Evolutionary conservation across 2,329 filamentous ascomycete genomes (phyloP), one percentile per base, ranked within the genome.

Genomic region (Alternaria angustiovoidea): DNA sequence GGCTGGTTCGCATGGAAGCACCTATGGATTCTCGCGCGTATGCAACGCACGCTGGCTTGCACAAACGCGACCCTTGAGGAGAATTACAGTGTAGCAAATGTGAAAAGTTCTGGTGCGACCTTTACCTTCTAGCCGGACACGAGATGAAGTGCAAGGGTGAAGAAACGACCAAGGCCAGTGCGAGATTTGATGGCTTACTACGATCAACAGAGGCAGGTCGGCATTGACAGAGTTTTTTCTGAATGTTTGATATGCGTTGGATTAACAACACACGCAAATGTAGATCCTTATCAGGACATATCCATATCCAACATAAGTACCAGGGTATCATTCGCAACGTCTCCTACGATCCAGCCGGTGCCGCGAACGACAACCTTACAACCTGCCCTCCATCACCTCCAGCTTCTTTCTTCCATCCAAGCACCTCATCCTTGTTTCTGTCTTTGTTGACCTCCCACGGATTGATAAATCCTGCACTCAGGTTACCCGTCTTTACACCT

Each of bases 401-500:
- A 47, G 67, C 67, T 51, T 74, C 73, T 62, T 69, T 86, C 8
- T 93, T 91, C 92, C 91, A 95, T 0, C 91, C 92, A 0, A 91
- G 89, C 38, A 94, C 89, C 44, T 87, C 86, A 0, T 86, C 83
- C 44, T 86, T 84, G 56, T 88, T 85, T 65, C 86, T 86, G 34
- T 86, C 83, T 46, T 82, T 83, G 16, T 96, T 85, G 0, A 90
- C 89, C 57, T 88, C 83, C 85, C 89, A 93, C 1, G 92, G 87
- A 43, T 81, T 82, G 1, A 94, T 93, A 81, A 94, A 97, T 0
- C 91, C 92, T 1, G 90, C 90, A 34, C 83, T 82, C 20, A 92
- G 78, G 0, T 89, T 85, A 7, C 81, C 77, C 3, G 70, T 72
- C 61, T 89, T 90, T 24, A 91, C 88, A 3, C 94, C 93, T 53